Conservation (phyloP, 2,329 filamentous ascomycete species). For the Calonectria hongkongensis region DNA sequence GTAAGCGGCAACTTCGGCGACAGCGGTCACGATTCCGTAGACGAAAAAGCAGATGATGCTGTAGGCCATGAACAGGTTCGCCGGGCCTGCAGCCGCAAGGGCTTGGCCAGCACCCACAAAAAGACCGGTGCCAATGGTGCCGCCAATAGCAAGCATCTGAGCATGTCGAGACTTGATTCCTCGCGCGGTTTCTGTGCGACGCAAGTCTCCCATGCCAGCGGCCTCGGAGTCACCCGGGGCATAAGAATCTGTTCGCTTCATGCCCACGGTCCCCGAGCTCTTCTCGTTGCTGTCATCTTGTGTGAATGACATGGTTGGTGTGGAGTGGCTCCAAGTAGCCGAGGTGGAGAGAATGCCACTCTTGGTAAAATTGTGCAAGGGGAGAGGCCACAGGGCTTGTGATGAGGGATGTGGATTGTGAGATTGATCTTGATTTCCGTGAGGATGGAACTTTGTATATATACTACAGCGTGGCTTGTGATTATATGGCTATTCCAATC, state of each 20-base stretch:
- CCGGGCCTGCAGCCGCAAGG: conserved; percentile 27
- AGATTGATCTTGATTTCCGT: conserved; percentile 1
- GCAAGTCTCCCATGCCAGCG: conserved; percentile 21
- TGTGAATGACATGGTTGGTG: conserved; percentile 21
- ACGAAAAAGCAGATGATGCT: conserved; percentile 38
- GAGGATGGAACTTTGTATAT: conserved; percentile 27
- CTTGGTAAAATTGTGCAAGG: neutral
- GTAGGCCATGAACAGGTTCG: conserved; percentile 32
- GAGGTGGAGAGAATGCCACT: neutral
- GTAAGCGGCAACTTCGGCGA: conserved; percentile 36
- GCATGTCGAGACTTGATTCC: conserved; percentile 39
- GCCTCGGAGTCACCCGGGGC: conserved; percentile 24
- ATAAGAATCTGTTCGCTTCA: conserved; percentile 29
- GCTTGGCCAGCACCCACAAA: conserved; percentile 38
- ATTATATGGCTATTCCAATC: neutral
- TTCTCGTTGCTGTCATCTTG: conserved; percentile 30
- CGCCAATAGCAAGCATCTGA: conserved; percentile 38
- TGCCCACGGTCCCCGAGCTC: neutral
- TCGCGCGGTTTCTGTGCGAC: conserved; percentile 30
- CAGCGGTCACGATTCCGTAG: conserved; percentile 35
- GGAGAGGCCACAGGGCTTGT: neutral
- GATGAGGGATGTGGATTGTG: neutral
- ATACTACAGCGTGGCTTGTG: neutral
- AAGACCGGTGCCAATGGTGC: conserved; percentile 35
- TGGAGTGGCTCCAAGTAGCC: conserved; percentile 1